Percentiles rank a stretch among this genome's conserved stretches.
phyloP scores from a whole-genome alignment of 2,329 filamentous ascomycete genomes.

The Phaeomoniella chlamydospora region DNA sequence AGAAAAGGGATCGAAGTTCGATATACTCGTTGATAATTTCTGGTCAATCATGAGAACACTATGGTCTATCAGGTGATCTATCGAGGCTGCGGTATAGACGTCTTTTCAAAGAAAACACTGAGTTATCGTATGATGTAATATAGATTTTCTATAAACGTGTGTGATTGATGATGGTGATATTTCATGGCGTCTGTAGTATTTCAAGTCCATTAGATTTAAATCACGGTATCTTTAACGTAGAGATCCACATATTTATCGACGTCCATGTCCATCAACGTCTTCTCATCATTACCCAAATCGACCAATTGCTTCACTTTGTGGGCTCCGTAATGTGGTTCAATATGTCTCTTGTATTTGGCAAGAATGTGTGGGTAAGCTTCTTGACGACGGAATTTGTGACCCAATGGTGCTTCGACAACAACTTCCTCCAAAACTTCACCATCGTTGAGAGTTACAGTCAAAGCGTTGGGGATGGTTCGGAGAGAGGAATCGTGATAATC shows the following conservation, averaged over 20 bases:
- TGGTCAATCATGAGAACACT: too few relatives aligned
- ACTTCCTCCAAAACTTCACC: slow-evolving; percentile 84
- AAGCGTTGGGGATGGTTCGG: slow-evolving; percentile 92
- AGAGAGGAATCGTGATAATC: slow-evolving; percentile 92
- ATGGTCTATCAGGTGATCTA: too few relatives aligned
- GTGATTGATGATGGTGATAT: too few relatives aligned
- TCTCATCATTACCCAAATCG: slow-evolving; percentile 59
- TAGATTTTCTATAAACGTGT: too few relatives aligned
- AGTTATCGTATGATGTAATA: too few relatives aligned
- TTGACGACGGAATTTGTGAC: slow-evolving; percentile 78
- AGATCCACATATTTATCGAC: slow-evolving; percentile 91
- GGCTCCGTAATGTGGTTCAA: slow-evolving; percentile 67
- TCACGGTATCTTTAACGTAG: slow-evolving; percentile 46
- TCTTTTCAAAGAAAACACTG: too few relatives aligned
- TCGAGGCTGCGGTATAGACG: too few relatives aligned
- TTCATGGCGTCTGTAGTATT: too few relatives aligned
- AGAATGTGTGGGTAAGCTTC: slow-evolving; percentile 97
- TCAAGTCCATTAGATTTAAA: too few relatives aligned
- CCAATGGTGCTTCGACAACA: slow-evolving; percentile 83
- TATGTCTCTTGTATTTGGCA: slow-evolving; percentile 86
- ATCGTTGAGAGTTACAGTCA: slow-evolving; percentile 89
- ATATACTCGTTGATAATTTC: too few relatives aligned
- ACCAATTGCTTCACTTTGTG: slow-evolving; percentile 70
- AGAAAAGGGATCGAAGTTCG: too few relatives aligned
- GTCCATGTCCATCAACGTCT: slow-evolving; percentile 63